These are phyloP conservation scores for Coemansia sp. DNA, from an alignment of 192 early-diverging fungal genomes.

Conservation along the genomic window DNA sequence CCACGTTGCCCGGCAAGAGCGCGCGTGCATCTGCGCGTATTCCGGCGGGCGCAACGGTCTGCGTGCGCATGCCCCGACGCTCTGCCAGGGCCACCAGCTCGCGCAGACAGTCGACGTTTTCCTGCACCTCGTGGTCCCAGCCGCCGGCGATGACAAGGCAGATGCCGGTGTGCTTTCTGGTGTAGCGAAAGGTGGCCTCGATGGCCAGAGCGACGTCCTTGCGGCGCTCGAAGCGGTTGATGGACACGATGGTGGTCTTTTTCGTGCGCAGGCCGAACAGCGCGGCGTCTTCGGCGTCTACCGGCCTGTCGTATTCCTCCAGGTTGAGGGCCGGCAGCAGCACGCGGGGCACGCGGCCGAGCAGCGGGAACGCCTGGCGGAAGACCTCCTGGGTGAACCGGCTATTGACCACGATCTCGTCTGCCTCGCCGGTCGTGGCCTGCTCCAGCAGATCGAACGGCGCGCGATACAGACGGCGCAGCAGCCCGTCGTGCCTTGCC, in stretches of 20 bases:
- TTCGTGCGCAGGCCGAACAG: constrained; percentile 42
- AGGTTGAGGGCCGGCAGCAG: constrained; percentile 84
- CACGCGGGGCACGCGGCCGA: constrained; percentile 64
- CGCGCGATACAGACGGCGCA: constrained; percentile 70
- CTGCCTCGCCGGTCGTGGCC: constrained; percentile 79
- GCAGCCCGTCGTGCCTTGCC: constrained; percentile 58
- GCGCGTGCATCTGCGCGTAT: constrained; percentile 6
- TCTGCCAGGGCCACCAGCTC: constrained; percentile 66
- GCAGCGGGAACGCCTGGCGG: constrained; percentile 62
- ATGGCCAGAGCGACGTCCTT: constrained; percentile 85
- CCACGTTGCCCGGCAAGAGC: constrained; percentile 16
- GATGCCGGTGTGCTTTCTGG: constrained; percentile 17
- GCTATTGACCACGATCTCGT: constrained; percentile 91
- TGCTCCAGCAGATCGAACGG: constrained; percentile 86
- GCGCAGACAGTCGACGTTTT: constrained; percentile 80
- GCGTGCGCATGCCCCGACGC: constrained; percentile 32
- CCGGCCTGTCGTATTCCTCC: constrained; percentile 62
- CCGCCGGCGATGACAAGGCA: constrained; percentile 82
- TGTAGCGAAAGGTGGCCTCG: constrained; percentile 56
- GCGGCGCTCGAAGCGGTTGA: constrained; percentile 97
- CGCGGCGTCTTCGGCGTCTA: constrained; percentile 55
- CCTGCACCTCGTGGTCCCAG: constrained; percentile 77
- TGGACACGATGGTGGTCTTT: constrained; percentile 59
- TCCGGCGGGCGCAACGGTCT: constrained; percentile 27
- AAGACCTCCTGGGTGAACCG: constrained; percentile 79